Base-by-base conservation (phyloP, 1,284 basidiomycete species). In the Sphaerobolus stellatus region DNA sequence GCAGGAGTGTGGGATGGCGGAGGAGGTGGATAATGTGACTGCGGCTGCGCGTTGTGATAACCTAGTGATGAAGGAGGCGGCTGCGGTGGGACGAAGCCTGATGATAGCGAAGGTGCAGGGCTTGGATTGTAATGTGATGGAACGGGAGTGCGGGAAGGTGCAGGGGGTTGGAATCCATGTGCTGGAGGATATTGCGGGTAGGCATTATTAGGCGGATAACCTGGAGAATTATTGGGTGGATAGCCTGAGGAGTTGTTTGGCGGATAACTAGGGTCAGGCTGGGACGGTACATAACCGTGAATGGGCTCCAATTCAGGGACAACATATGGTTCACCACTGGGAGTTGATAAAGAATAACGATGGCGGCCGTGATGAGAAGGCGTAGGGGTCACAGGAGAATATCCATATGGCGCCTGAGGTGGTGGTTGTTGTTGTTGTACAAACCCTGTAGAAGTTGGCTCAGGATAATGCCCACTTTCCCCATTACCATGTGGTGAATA, bases 291-390 rank as follows among this genome's bases (percentile, higher is more conserved):
- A 43, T 43, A 43, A 2, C 13, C 22, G 18, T 24, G 18, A 27
- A 11, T 18, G 25, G 45, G 16, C 4, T 22, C 25, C 14, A 29
- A 48, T 29, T n/a, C n/a, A n/a, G 45, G 3, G 16, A 18, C 14
- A 44, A 11, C 22, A 29, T 48, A 48, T 31, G 20, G 25, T 31
- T 27, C 3, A 11, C 41, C 25, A 43, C n/a, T 48, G 25, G 45
- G 33, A 18, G 33, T 34, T 4, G n/a, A 13, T 18, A 29, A 5
- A 27, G 25, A 18, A 27, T 48, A 74, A 22, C 76, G 71, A 50
- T 83, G 80, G 8, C 79, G 74, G n/a, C 71, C 64, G 61, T 76
- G 75, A 20, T 71, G 67, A 33, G 72, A 67, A 61, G 43, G 62
- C 34, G 59, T 38, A 40, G 60, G 52, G 68, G 68, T 55, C 52